Evolutionary conservation across 768 basidiomycete species (phyloP).

Genomic region (Boletus tomentosulus): DNA sequence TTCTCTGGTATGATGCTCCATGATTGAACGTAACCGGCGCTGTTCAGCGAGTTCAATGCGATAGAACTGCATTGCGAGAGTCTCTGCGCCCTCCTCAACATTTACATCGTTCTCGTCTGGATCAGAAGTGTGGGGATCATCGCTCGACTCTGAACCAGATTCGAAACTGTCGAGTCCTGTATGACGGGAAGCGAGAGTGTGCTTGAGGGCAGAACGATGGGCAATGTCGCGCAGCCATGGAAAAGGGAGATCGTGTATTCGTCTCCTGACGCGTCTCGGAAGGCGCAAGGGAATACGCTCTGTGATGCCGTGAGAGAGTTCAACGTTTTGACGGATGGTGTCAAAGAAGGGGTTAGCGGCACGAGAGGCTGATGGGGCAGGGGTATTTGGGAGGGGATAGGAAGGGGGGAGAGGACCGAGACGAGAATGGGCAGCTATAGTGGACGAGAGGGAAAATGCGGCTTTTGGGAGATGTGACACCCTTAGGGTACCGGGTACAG

Average conservation of each 20-base stretch:
- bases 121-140: slow-evolving; percentile 30
- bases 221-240: slow-evolving; percentile 76
- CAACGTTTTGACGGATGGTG: slow-evolving; percentile 82
- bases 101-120: slow-evolving; percentile 35
- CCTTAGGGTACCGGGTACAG: slow-evolving; percentile 37
- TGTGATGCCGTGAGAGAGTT: slow-evolving; percentile 68
- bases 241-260: slow-evolving; percentile 75
- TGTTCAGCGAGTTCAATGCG: slow-evolving; percentile 90
- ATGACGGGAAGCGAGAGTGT: slow-evolving; percentile 9
- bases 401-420: slow-evolving; percentile 3
- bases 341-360: slow-evolving; percentile 89
- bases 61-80: slow-evolving; percentile 91
- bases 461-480: slow-evolving; percentile 58
- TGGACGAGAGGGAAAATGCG: slow-evolving; percentile 56
- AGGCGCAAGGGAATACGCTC: slow-evolving; percentile 78
- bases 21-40: slow-evolving; percentile 79
- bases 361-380: slow-evolving; percentile 15
- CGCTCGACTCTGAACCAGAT: slow-evolving; percentile 34
- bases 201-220: slow-evolving; percentile 38
- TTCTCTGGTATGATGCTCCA: slow-evolving; percentile 85
- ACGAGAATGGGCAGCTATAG: slow-evolving; percentile 26
- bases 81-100: slow-evolving; percentile 68
- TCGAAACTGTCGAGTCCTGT: slow-evolving; percentile 16
- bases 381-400: slow-evolving; percentile 10
- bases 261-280: slow-evolving; percentile 43